Evolutionary conservation across 352 stramenopile species (phyloP).

Genomic region (Pythium volutum): DNA sequence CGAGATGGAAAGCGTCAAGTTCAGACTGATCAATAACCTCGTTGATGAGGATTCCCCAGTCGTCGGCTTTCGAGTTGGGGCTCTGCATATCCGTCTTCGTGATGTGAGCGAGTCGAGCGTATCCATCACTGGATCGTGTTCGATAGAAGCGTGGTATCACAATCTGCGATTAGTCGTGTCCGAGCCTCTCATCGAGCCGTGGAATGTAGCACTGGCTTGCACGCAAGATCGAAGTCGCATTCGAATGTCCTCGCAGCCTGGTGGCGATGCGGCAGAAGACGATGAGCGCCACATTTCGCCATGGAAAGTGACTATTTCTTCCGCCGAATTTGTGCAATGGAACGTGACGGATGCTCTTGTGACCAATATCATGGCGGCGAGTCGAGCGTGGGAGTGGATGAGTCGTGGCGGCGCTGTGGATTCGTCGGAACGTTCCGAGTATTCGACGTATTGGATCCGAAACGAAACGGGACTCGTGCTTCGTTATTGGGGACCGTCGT

Average conservation of each 20-base stretch:
- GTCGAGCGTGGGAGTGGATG: constrained; percentile 77
- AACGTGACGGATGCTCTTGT: constrained; percentile 85
- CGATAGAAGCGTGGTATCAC: constrained; percentile 77
- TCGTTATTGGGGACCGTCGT: constrained; percentile 66
- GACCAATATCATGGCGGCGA: constrained; percentile 71
- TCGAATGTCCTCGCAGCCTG: neutral
- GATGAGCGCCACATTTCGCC: constrained; percentile 17
- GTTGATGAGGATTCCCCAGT: constrained; percentile 78
- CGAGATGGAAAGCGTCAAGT: constrained; percentile 41
- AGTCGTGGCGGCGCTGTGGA: constrained; percentile 53
- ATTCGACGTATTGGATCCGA: constrained; percentile 85
- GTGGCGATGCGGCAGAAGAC: neutral
- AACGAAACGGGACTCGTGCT: constrained; percentile 83
- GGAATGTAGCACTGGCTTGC: constrained; percentile 47
- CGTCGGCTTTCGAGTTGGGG: constrained; percentile 53
- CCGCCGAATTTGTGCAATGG: constrained; percentile 58
- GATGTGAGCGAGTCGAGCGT: constrained; percentile 25
- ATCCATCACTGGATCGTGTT: constrained; percentile 42
- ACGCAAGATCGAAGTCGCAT: constrained; percentile 23
- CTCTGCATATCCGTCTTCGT: constrained; percentile 33
- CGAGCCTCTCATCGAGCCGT: constrained; percentile 83
- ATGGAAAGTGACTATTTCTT: constrained; percentile 62
- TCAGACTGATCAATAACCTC: constrained; percentile 82
- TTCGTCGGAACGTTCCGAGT: constrained; percentile 71
- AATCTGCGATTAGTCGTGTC: constrained; percentile 78